Base-by-base conservation (phyloP, 1,284 basidiomycete genomes). In the Cutaneotrichosporon sp. region DNA sequence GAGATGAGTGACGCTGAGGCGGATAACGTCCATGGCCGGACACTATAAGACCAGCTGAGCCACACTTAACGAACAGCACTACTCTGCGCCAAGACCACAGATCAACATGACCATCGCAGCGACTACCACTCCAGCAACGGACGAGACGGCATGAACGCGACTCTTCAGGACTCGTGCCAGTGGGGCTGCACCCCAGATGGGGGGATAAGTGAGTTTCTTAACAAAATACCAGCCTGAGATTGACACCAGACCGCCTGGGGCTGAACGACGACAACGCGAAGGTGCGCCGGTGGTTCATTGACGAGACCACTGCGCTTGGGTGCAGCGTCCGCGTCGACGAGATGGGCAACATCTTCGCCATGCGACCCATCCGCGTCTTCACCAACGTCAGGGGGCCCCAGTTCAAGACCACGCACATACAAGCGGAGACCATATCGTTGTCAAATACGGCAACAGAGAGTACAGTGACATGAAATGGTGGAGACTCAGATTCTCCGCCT, bases 321-420 rank as follows among this genome's bases (percentile, higher is more conserved):
- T 72, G 68, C 52, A 33, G 45, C 5, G 63, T 70, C 32, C 61
- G 54, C 9, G 50, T 64, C 16, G 64, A 65, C 41, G 27, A 46
- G 14, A 71, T 72, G 65, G 70, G 70, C 14, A 72, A 72, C 61
- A 70, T 68, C 59, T 72, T 71, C 43, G 61, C 64, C 34, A 57
- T 66, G n/a, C 58, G 59, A 0, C 47, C 52, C 1, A 67, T 66
- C 16, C 51, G 49, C n/a, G n/a, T n/a, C n/a, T n/a, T n/a, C n/a
- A n/a, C n/a, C n/a, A n/a, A n/a, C n/a, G n/a, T n/a, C n/a, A n/a
- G n/a, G n/a, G n/a, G n/a, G n/a, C n/a, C n/a, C n/a, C n/a, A n/a
- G n/a, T n/a, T n/a, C n/a, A n/a, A n/a, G n/a, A n/a, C n/a, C n/a
- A n/a, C n/a, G n/a, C n/a, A n/a, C n/a, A n/a, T n/a, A n/a, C n/a